Evolutionary conservation across 2,329 filamentous ascomycete species (phyloP), one percentile per base, ranked within the genome.

Genomic region (Pseudonectria buxi): DNA sequence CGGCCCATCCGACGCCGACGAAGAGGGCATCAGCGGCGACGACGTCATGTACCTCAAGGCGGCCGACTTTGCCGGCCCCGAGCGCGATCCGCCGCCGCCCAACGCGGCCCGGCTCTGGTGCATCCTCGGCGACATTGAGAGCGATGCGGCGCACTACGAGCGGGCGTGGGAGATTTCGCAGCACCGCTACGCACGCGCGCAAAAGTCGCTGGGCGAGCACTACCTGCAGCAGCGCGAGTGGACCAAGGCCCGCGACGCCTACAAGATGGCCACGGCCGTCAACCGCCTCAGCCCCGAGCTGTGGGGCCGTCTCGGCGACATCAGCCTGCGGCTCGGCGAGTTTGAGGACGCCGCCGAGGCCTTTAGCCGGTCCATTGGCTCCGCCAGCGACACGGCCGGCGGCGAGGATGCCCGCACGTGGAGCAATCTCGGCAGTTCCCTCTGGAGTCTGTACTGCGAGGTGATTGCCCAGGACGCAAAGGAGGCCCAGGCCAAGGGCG

Each of bases 281-380:
- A 95, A 94, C 56, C 76, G 86, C 11, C 69, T 95, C 26, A 90
- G 88, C 55, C 76, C 86, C 2, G 75, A 85, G 35, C 78, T 87
- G 37, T 98, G 92, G 92, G 88, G 87, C 53, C 81, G 89, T 0
- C 69, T 96, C 4, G 92, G 92, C 7, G 95, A 94, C 55, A 86
- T 94, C 34, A 78, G 83, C 46, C 72, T 98, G 14, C 81, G 90
- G 33, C 70, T 94, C 0, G 77, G 78, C 9, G 71, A 81, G 26
- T 96, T 85, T 64, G 70, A 81, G 14, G 82, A 83, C 14, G 90
- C 92, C 0, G 81, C 86, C 1, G 81, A 90, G 46, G 83, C 88
- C 0, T 98, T 94, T 59, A 79, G 81, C 7, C 75, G 88, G 14
- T 83, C 83, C 7, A 89, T 98, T 10, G 80, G 85, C 47, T 62